These are phyloP conservation scores for Parastagonospora nodorum DNA, from an alignment of 2,329 filamentous ascomycete genomes.

Conservation along the genomic window DNA sequence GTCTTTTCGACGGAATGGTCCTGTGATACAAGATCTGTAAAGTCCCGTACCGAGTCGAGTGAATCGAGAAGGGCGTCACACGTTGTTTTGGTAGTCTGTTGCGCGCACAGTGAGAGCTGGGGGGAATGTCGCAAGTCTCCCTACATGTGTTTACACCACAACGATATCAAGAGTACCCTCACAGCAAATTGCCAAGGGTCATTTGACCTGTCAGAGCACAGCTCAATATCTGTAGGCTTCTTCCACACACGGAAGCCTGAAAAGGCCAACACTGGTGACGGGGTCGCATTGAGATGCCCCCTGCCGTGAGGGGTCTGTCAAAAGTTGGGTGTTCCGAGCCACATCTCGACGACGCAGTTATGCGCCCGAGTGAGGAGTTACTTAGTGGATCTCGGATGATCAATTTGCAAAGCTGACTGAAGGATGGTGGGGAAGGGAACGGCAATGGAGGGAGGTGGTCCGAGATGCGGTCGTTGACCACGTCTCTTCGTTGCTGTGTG, in stretches of 20 bases:
- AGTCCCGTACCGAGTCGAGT: no score
- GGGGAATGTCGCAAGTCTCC: conserved; percentile 1
- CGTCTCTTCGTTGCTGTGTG: no score
- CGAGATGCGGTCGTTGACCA: neutral
- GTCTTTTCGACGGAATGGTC: no score
- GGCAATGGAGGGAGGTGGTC: neutral
- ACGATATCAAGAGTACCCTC: conserved; percentile 22
- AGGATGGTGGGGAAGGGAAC: neutral
- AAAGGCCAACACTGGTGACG: conserved; percentile 31
- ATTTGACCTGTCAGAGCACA: conserved; percentile 27
- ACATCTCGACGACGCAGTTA: conserved; percentile 3
- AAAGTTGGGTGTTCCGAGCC: conserved; percentile 14
- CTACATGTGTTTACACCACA: conserved; percentile 17
- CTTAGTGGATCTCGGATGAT: neutral
- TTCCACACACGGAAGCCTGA: conserved; percentile 29
- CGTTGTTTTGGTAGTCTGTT: neutral
- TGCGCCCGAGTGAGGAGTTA: neutral
- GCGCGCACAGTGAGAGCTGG: conserved; percentile 1
- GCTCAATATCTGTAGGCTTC: conserved; percentile 34
- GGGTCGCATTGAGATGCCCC: conserved; percentile 21
- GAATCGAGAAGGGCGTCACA: no score
- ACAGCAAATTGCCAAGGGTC: conserved; percentile 32
- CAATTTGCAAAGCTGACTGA: neutral
- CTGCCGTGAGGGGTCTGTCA: conserved; percentile 22
- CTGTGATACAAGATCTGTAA: no score